Conservation (phyloP, 2,329 filamentous ascomycete species). For the Neopestalotiopsis sp. region DNA sequence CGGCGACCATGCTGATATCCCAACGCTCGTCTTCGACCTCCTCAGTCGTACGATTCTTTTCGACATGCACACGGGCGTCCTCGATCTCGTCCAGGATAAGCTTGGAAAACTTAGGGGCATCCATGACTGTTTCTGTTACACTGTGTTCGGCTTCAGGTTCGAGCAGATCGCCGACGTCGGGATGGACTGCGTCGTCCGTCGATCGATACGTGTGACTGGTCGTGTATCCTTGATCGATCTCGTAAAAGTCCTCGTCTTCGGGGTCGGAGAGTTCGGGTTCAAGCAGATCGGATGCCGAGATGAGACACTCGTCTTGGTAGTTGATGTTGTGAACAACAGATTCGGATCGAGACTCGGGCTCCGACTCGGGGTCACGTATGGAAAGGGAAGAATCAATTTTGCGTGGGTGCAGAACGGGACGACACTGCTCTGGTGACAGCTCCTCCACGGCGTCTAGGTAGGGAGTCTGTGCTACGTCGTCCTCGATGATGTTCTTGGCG, state of each 20-base stretch:
- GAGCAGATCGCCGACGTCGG: constrained; percentile 3
- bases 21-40: constrained; percentile 88
- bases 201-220: constrained; percentile 79
- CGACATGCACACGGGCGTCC: constrained; percentile 66
- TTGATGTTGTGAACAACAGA: constrained; percentile 7
- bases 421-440: constrained; percentile 30
- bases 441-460: constrained; percentile 54
- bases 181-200: constrained; percentile 66
- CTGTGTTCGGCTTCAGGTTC: constrained; percentile 27
- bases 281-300: constrained; percentile 43
- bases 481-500: constrained; percentile 26
- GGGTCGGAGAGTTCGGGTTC: constrained; percentile 55
- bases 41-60: constrained; percentile 67
- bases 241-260: constrained; percentile 69
- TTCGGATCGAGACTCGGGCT: constrained; percentile 10
- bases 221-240: constrained; percentile 71
- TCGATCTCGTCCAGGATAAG: constrained; percentile 77
- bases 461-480: constrained; percentile 44
- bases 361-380: constrained; percentile 19
- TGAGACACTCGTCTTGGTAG: constrained; percentile 1
- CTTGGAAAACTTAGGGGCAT: constrained; percentile 74
- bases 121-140: constrained; percentile 57
- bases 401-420: constrained; percentile 18
- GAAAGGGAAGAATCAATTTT: constrained; percentile 17
- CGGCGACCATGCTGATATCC: constrained; percentile 97